These are phyloP conservation scores for Mycothermus thermophilus DNA, from an alignment of 495 filamentous ascomycete genomes.

Conservation along the genomic window DNA sequence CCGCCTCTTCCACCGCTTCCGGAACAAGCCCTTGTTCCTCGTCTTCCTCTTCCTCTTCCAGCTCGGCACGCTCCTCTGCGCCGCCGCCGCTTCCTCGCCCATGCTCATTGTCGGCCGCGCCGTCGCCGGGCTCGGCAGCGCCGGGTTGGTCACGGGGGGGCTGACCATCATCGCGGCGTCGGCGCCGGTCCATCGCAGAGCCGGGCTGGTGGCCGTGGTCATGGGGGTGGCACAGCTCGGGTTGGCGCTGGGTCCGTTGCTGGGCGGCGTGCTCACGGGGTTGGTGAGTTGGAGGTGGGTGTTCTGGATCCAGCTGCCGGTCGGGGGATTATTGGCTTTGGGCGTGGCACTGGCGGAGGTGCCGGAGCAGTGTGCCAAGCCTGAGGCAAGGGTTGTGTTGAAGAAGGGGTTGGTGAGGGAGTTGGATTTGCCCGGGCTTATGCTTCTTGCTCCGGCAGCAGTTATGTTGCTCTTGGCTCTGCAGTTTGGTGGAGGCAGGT, in stretches of 20 bases:
- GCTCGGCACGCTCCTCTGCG: constrained; percentile 39
- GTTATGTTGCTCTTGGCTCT: constrained; percentile 58
- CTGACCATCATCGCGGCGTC: constrained; percentile 22
- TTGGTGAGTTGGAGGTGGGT: constrained; percentile 44
- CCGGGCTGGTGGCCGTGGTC: constrained; percentile 24
- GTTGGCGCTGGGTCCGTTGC: constrained; percentile 50
- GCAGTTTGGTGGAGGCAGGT: constrained; percentile 60
- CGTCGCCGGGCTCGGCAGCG: constrained; percentile 36
- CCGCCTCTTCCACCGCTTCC: constrained; percentile 37
- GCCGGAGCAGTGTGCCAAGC: constrained; percentile 31
- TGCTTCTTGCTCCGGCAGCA: constrained; percentile 50
- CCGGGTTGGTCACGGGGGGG: constrained; percentile 26
- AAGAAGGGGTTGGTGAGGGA: constrained; percentile 33
- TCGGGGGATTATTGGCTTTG: constrained; percentile 47
- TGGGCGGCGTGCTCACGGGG: constrained; percentile 39
- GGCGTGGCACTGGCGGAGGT: constrained; percentile 40
- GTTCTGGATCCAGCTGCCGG: constrained; percentile 58
- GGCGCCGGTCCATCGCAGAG: constrained; percentile 26
- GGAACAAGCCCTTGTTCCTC: constrained; percentile 29
- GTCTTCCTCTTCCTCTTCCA: constrained; percentile 27
- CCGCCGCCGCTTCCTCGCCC: constrained; percentile 28
- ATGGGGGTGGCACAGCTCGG: constrained; percentile 50
- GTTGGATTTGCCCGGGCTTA: constrained; percentile 53
- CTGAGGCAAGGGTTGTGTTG: constrained; percentile 17
- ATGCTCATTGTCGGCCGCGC: constrained; percentile 43